Conservation (phyloP, 1,284 basidiomycete genomes). For the Microbotryomycetes sp. region DNA sequence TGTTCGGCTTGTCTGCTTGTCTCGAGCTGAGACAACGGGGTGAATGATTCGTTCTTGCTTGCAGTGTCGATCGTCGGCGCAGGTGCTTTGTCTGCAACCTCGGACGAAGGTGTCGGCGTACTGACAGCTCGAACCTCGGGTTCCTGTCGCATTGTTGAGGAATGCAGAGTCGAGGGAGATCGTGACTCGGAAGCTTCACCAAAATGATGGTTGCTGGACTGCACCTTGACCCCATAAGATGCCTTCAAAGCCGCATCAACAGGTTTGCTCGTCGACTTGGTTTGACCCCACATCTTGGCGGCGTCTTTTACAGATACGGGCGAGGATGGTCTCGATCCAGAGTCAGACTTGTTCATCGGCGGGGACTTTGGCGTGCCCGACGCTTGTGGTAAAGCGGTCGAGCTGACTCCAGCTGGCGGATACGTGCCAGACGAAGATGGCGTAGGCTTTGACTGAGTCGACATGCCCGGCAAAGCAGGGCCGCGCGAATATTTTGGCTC, state of each 20-base stretch:
- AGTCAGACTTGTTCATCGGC: background rate
- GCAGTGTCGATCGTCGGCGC: background rate
- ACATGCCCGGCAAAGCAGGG: conserved; percentile 21
- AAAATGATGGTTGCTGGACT: too few species aligned
- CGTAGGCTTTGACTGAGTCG: background rate
- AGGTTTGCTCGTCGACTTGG: background rate
- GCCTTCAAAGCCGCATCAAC: conserved; percentile 12
- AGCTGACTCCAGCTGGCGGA: background rate
- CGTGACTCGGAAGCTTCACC: too few species aligned
- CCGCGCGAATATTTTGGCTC: conserved; percentile 10
- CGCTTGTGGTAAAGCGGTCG: background rate
- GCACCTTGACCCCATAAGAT: conserved; percentile 19
- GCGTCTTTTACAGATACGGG: background rate
- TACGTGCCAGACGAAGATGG: background rate
- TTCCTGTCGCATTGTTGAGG: too few species aligned
- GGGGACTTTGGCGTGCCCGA: background rate
- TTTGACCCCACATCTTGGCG: background rate
- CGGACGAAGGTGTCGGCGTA: too few species aligned
- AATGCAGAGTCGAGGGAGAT: too few species aligned
- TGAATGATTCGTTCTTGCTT: background rate
- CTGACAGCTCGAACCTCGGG: too few species aligned
- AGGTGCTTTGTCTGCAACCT: too few species aligned
- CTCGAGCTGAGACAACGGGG: background rate
- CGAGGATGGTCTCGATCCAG: background rate
- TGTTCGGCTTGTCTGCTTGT: background rate